Percentiles rank a stretch among this genome's conserved stretches.
Evolutionary conservation across 2,329 filamentous ascomycete species (phyloP).

Genomic region (Penicillium sp.): DNA sequence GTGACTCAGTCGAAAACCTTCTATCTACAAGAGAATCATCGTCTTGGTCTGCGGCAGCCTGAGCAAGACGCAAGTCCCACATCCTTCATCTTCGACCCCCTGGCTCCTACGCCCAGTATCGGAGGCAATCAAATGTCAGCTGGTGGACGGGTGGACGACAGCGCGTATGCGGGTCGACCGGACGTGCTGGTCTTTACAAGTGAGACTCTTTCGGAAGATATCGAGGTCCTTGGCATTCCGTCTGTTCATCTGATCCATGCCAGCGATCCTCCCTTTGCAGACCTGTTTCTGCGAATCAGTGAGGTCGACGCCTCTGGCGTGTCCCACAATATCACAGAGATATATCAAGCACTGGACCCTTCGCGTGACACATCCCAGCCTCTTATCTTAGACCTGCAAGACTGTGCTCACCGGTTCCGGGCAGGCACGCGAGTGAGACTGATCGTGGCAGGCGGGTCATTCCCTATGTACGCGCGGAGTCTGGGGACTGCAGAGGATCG

Average conservation of each 20-base stretch:
- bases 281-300: slow-evolving; percentile 21
- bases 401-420: slow-evolving; percentile 21
- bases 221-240: slow-evolving; percentile 18
- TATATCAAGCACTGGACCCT: slow-evolving; percentile 20
- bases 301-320: slow-evolving; percentile 18
- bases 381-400: slow-evolving; percentile 13
- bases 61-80: slow-evolving; percentile 8
- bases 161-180: slow-evolving; percentile 16
- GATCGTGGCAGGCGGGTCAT: slow-evolving; percentile 21
- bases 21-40: slow-evolving; percentile 15
- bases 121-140: slow-evolving; percentile 23
- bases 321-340: slow-evolving; percentile 21
- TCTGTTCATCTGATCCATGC: slow-evolving; percentile 17
- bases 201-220: slow-evolving; percentile 14
- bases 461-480: slow-evolving; percentile 25
- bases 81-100: slow-evolving; percentile 20
- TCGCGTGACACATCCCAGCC: slow-evolving; percentile 17
- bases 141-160: slow-evolving; percentile 23
- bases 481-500: slow-evolving; percentile 22
- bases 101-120: slow-evolving; percentile 20
- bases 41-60: slow-evolving; percentile 9
- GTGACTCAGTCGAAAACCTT: background rate
- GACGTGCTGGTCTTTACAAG: slow-evolving; percentile 23
- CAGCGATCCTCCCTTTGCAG: slow-evolving; percentile 22
- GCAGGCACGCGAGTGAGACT: slow-evolving; percentile 17